Evolutionary conservation across 768 basidiomycete genomes (phyloP), one percentile per base, ranked within the genome.

Genomic region (Sistotremastrum suecicum): DNA sequence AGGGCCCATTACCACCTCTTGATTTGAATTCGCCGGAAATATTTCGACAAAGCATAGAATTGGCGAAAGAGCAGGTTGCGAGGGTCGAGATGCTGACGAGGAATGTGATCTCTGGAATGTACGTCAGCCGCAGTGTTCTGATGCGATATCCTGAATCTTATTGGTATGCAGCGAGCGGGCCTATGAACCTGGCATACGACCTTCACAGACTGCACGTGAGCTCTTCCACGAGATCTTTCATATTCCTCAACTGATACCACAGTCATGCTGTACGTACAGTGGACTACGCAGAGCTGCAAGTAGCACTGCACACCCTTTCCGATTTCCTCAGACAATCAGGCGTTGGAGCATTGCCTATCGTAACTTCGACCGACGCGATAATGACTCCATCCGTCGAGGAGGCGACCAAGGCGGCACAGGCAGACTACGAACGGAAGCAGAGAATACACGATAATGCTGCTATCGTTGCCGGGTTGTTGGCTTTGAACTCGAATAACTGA

Each of bases 271-370:
- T 31, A 3, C 41, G 50, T 10, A 1, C 50, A 76, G 78, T 66
- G 29, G 66, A 76, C 49, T 57, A 80, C 42, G 57, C 57, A 0
- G 58, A 69, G 0, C 67, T 82, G n/a, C 72, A 72, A 44, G 71
- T 76, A 51, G 63, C 67, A 10, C 50, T 80, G 1, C 61, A 66
- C 8, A 44, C 60, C 1, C 63, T 80, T 7, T 60, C 65, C 4
- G 70, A 78, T 7, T 50, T 70, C 33, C 61, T 83, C 50, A 67
- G 71, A 2, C 66, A 73, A 43, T 70, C 73, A 0, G 81, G 81
- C n/a, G 69, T 83, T 11, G 82, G 80, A 2, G 79, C 76, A 1
- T 67, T 80, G 41, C 80, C 81, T 1, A 51, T 78, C 7, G 58
- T 72, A 4, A 61, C 63, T 1, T 39, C 53, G 20, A 50, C 42